Evolutionary conservation across 2,329 filamentous ascomycete genomes (phyloP).

Genomic region (Aspergillus pseudoviridinutans): DNA sequence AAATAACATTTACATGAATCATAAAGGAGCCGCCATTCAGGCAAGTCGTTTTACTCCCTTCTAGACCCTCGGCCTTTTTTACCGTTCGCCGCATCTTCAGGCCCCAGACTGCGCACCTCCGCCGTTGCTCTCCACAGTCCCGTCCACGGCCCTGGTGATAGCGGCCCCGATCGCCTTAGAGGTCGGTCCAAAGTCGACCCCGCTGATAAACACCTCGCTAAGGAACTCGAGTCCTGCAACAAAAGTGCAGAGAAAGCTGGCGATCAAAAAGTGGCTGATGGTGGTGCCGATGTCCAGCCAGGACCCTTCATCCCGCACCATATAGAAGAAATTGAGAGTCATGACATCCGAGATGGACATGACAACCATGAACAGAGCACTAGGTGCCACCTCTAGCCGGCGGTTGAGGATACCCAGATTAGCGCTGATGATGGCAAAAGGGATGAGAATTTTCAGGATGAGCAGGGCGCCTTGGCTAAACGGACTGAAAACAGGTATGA

Average conservation of each 20-base stretch:
- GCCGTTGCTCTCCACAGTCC: slow-evolving; percentile 14
- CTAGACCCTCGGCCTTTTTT: neutral
- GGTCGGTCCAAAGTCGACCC: slow-evolving; percentile 57
- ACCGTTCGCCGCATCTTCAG: slow-evolving; percentile 8
- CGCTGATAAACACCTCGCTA: slow-evolving; percentile 76
- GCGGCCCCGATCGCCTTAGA: slow-evolving; percentile 12
- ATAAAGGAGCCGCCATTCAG: neutral
- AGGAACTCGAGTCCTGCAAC: slow-evolving; percentile 82
- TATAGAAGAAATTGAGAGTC: slow-evolving; percentile 96
- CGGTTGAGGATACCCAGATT: slow-evolving; percentile 92
- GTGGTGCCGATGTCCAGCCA: slow-evolving; percentile 98
- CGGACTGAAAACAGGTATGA: slow-evolving; percentile 89
- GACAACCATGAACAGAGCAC: slow-evolving; percentile 88
- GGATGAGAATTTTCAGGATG: slow-evolving; percentile 84
- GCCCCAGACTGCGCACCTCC: neutral
- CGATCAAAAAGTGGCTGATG: slow-evolving; percentile 93
- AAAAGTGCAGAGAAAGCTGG: slow-evolving; percentile 83
- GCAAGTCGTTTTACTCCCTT: neutral
- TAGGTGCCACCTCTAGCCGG: slow-evolving; percentile 76
- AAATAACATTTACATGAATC: neutral
- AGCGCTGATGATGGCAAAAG: slow-evolving; percentile 86
- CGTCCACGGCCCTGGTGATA: slow-evolving; percentile 18
- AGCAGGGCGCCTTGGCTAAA: slow-evolving; percentile 86
- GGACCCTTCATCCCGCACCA: slow-evolving; percentile 91
- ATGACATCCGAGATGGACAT: slow-evolving; percentile 89